Base-by-base conservation (phyloP, 2,329 filamentous ascomycete species). In the Fusarium sp. region DNA sequence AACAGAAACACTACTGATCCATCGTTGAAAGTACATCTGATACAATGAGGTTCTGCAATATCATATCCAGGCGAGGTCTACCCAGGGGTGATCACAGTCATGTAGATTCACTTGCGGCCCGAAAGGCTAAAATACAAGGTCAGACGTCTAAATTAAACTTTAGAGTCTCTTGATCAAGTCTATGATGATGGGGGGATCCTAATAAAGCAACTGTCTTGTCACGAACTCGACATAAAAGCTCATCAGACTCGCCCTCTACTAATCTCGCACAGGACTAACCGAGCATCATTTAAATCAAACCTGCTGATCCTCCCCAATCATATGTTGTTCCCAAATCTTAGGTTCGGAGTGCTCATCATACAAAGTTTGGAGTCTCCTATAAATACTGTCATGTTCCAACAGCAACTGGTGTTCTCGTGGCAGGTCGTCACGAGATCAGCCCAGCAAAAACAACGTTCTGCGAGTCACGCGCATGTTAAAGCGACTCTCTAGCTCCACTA, bases 341-440 rank as follows among this genome's bases (percentile, higher is more conserved):
- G 14, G 28, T 15, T 32, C 28, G 15, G 28, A 32, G 28, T 10
- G 19, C 26, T 12, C 26, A 28, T 28, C 26, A 28, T 28, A 28
- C 26, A 28, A 28, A 43, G 21, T 30, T 36, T 7, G 11, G 38
- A 40, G 17, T 10, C 20, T 28, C 7, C 3, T 40, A 20, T 30
- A 44, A 32, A 24, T 42, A n/a, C 36, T 14, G 32, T 26, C 23
- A 45, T 38, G 10, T 30, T 30, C 46, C 24, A 14, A 14, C 32
- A 8, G 7, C 7, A n/a, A 34, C 40, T 14, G 36, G 14, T 40
- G 19, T 53, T 60, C 53, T 19, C 42, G 42, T 65, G 59, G 50
- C 24, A 52, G 40, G 30, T 20, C 58, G 48, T 67, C 65, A 65
- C 60, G 39, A 52, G 59, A 48, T 65, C 52, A 30, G 47, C 53